Evolutionary conservation across 305 asterid genomes (phyloP), one percentile per base, ranked within the genome.

Genomic region (Solanum hybrid): DNA sequence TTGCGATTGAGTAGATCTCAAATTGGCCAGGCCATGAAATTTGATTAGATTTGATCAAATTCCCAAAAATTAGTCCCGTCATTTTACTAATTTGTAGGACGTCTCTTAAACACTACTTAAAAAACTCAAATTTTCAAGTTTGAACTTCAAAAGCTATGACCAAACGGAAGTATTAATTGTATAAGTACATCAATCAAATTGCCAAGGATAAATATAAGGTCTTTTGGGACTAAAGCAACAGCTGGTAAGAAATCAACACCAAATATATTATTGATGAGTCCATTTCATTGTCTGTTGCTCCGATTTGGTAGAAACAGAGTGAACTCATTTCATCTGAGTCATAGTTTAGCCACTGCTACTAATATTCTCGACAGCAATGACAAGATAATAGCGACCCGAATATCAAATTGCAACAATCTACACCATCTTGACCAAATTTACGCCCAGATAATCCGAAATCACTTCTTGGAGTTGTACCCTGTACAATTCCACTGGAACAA

Each of bases 401-500:
- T 96, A 89, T 91, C 99, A 20, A 92, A 92, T 88, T 94, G 95
- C 90, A 74, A 92, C 22, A 75, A 89, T 92, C 83, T 94, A 26
- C 91, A 89, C 78, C 94, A 92, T 39, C 96, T 97, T 3, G 93
- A 93, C 86, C 97, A 92, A 92, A 85, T 95, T 69, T 92, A 93
- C 39, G 92, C 95, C 88, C 92, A 89, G 16, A 29, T 95, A 8
- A 93, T 94, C 88, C 94, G 95, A 84, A 94, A 94, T 92, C 94
- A 91, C 89, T 96, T 96, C 84, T 89, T 94, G 0, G 92, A 89
- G 39, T 85, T 90, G 5, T 80, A 94, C 61, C 97, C 97, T 0
- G 80, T 57, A 64, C 40, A 98, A n/a, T 97, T 96, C 83, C 95
- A 96, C 87, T 97, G 94, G 91, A 97, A 97, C 90, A 96, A 94